Percentiles rank a stretch among this genome's conserved stretches.
phyloP scores from a whole-genome alignment of 345 rosid species.

The Aquilaria yunnanensis region DNA sequence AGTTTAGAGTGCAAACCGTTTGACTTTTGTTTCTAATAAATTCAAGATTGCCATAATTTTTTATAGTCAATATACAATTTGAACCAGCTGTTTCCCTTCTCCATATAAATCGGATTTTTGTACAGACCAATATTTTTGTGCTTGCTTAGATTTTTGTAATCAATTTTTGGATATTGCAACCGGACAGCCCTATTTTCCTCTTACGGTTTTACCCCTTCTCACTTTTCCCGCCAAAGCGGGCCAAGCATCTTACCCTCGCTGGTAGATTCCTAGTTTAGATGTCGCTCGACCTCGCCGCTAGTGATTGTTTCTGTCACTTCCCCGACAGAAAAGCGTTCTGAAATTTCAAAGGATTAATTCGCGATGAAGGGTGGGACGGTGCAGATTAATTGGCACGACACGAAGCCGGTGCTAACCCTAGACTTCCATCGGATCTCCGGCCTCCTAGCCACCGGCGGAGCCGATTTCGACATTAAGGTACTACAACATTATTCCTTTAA shows the following conservation, averaged over 20 bases:
- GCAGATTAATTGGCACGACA: conserved; percentile 93
- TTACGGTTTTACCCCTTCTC: not conserved
- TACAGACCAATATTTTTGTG: not conserved
- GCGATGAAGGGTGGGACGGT: conserved; percentile 82
- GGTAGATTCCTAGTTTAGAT: too few relatives aligned
- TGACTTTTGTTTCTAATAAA: too few relatives aligned
- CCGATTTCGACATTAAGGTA: conserved; percentile 94
- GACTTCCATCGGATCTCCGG: conserved; percentile 82
- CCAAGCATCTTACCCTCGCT: not conserved
- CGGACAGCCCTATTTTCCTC: too few relatives aligned
- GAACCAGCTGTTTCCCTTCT: too few relatives aligned
- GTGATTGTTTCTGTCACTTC: not conserved
- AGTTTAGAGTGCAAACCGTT: too few relatives aligned
- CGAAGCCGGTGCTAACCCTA: conserved; percentile 78
- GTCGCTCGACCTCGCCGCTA: too few relatives aligned
- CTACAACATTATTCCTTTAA: not conserved
- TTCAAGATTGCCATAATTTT: too few relatives aligned
- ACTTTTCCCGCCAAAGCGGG: conserved; percentile 26
- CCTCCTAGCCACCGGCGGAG: conserved; percentile 95
- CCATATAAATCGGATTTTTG: too few relatives aligned
- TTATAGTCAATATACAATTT: too few relatives aligned
- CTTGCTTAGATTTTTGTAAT: too few relatives aligned
- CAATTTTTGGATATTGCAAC: too few relatives aligned
- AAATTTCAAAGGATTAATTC: not conserved
- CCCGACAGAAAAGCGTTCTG: not conserved